Evolutionary conservation across 1,139 yeast genomes (phyloP), one percentile per base, ranked within the genome.

Genomic region (Taphrina deformans): DNA sequence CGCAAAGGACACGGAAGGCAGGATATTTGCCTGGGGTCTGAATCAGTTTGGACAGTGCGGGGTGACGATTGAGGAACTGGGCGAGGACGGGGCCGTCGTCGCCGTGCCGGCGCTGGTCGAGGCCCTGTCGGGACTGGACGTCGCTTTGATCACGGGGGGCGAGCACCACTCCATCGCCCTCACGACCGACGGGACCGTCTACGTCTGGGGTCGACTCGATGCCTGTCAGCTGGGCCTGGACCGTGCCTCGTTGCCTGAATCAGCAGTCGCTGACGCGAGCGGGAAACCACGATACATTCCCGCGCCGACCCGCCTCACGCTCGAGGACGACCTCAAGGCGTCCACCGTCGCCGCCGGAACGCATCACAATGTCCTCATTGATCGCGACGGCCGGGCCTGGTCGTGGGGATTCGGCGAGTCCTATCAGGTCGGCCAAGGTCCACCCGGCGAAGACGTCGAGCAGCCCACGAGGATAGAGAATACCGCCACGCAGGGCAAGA

Each of bases 341-440:
- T 87, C 84, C 72, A 75, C 81, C 5, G 79, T 92, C 53, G 88
- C 95, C 4, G 84, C 87, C 58, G 99, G 99, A 0, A 87, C 96
- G 0, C 98, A 93, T 72, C 99, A 93, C 75, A 88, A 96, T 0
- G 78, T 93, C 68, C 97, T 97, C 1, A 82, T 92, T 3, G 85
- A 95, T 7, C 72, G 69, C 40, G 92, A 89, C 71, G 99, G 99
- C 4, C 79, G 88, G 66, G 89, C 86, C 0, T 93, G 86, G 78
- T 84, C 97, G 0, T 93, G 99, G 99, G 99, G 99, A 0, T 93
- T 92, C 74, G 97, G 95, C 56, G 98, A 92, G 70, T 91, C 97
- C 0, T 93, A 89, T 75, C 99, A 96, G 24, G 86, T 93, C 38
- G 99, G 99, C 3, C 85, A 91, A 67, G 99, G 99, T 9, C 93